Base-by-base conservation (phyloP, 148 eudicot species). In the Gaultheria prostrata region DNA sequence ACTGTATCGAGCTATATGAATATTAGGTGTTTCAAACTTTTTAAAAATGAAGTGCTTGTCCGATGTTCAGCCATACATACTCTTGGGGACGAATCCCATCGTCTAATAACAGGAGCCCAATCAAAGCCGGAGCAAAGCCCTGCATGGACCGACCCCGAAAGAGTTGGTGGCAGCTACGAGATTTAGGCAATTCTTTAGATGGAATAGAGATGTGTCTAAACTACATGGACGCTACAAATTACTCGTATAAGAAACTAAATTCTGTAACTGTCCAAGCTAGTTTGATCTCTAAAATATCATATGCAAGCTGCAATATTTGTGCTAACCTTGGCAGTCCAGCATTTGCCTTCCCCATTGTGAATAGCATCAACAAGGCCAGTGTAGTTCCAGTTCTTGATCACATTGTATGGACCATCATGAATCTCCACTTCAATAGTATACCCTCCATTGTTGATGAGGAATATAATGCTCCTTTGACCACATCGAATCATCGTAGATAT, bases 341-440 rank as follows among this genome's bases (percentile, higher is more conserved):
- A 92, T 39, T 89, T 91, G 85, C 97, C 97, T 86, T 91, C 86
- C 30, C 87, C 89, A 32, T 94, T 91, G 77, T 92, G 92, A 81
- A 94, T 89, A 48, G 98, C 95, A 85, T 91, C 86, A 75, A 94
- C 88, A 73, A 94, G 83, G 45, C 88, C 94, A 8, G 94, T 90
- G 85, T 93, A 93, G 85, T 93, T 80, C 97, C 97, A 93, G 83
- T 93, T 93, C 86, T 92, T 93, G 72, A 93, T 94, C 79, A 94
- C 92, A 86, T 94, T 94, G 82, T 94, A 94, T 0, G 98, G 98
- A 8, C 98, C 98, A 69, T 94, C 98, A 79, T 94, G 98, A 70
- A 94, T 94, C 89, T 94, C 97, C 54, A 92, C 97, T 86, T 94
- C 98, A 46, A 94, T 94, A 33, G 98, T 94, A 86, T 94, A 94